Evolutionary conservation across 805 yeast species (phyloP), one percentile per base, ranked within the genome.

Genomic region (Candida maris): DNA sequence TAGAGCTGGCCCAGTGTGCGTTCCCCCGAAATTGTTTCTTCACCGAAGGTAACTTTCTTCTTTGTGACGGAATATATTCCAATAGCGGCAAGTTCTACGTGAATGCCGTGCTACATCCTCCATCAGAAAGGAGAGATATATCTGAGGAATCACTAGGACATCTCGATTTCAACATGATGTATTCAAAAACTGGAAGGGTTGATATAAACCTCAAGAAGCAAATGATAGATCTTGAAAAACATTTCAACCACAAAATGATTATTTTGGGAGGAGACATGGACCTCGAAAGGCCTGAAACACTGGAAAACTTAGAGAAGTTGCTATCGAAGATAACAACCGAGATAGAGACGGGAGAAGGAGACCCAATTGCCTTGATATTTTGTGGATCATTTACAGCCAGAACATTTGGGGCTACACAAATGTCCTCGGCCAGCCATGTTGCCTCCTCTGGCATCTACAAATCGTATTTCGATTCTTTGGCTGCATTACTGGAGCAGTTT

Each of bases 61-160:
- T 91, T 2, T 81, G 84, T 35, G 95, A 87, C 52, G 99, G 99
- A 13, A 77, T 85, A 13, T 86, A 87, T 54, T 77, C 80, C 12
- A 79, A 81, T 3, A 73, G 77, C 13, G 77, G 80, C 2, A 78
- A 73, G 32, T 88, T 93, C 54, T 78, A 81, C 46, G 94, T 83
- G 1, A 71, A 83, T 19, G 73, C 82, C 4, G 70, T 93, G 34
- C 82, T 84, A 3, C 96, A 87, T 41, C 97, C 98, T 3, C 88
- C 93, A 0, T 81, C 87, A 3, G 99, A 93, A 56, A 68, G 74
- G 44, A 68, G 97, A 40, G 79, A 71, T 6, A 59, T 54, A 0
- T 70, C 94, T 1, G 52, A 79, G 38, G 89, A 83, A 18, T 80
- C 81, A 1, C 79, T 79, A 41, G 97, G 96, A 1, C 73, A 82